Evolutionary conservation across 2,329 filamentous ascomycete species (phyloP).

Genomic region (Xylaria arbuscula): DNA sequence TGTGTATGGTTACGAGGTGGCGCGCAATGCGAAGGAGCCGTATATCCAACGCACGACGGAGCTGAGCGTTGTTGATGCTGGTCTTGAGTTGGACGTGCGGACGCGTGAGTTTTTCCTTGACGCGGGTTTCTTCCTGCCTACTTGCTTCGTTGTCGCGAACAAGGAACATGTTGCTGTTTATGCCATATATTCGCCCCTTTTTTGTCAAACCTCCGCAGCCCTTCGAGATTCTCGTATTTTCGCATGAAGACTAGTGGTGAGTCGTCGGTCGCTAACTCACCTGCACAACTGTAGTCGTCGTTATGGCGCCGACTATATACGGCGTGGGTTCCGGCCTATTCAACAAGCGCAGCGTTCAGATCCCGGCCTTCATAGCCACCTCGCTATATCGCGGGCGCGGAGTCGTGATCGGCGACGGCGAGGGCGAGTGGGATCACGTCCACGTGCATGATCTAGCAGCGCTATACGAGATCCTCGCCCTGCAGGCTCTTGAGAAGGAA

Average conservation of each 20-base stretch:
- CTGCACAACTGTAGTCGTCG: slow-evolving; percentile 46
- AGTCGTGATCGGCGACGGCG: slow-evolving; percentile 53
- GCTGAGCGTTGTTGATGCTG: slow-evolving; percentile 55
- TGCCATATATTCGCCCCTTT: too few relatives aligned
- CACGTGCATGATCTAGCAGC: slow-evolving; percentile 58
- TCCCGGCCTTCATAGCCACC: slow-evolving; percentile 45
- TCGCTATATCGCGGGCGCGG: slow-evolving; percentile 45
- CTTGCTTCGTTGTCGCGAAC: too few relatives aligned
- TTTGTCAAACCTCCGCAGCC: not conserved
- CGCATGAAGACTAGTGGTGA: not conserved
- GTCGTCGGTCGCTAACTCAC: slow-evolving; percentile 1
- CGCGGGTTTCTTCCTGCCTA: not conserved
- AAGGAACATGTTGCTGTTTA: too few relatives aligned
- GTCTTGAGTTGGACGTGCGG: slow-evolving; percentile 54
- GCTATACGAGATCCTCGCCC: slow-evolving; percentile 55
- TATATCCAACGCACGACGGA: slow-evolving; percentile 60
- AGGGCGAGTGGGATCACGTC: slow-evolving; percentile 57
- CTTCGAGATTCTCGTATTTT: not conserved
- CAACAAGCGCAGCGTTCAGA: slow-evolving; percentile 54
- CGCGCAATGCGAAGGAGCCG: slow-evolving; percentile 50
- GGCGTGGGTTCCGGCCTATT: slow-evolving; percentile 58
- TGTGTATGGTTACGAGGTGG: slow-evolving; percentile 56
- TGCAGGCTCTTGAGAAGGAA: slow-evolving; percentile 45
- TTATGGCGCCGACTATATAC: slow-evolving; percentile 61
- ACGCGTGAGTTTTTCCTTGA: slow-evolving; percentile 44